phyloP scores from a whole-genome alignment of 176 grass and related monocot genomes.

The Eleusine coracana region DNA sequence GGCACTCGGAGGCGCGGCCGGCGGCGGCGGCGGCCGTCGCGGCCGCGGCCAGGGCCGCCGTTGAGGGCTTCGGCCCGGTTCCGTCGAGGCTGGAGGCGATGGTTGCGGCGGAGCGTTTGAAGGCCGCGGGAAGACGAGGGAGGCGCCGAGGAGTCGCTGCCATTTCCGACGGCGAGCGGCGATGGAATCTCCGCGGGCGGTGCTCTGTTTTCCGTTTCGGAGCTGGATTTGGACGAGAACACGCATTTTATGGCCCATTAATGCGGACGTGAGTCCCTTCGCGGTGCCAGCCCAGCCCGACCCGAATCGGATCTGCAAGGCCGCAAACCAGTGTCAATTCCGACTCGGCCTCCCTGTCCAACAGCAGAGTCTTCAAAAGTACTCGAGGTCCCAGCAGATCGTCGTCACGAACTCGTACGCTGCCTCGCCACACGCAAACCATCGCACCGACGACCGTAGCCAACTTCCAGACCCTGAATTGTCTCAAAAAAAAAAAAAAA shows the following conservation, averaged over 20 bases:
- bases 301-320: no score
- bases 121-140: not conserved
- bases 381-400: no score
- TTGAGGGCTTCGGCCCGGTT: conserved; percentile 41
- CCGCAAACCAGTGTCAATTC: no score
- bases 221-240: not conserved
- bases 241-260: not conserved
- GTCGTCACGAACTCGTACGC: no score
- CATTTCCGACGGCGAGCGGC: conserved; percentile 32
- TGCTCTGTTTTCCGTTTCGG: not conserved
- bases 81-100: not conserved
- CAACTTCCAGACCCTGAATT: not conserved
- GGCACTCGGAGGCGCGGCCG: conserved; percentile 64
- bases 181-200: not conserved
- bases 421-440: not conserved
- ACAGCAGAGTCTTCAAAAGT: no score
- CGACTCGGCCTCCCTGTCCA: no score
- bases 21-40: conserved; percentile 50
- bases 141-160: conserved; percentile 19
- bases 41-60: conserved; percentile 51
- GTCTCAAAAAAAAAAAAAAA: no score
- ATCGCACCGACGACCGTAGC: not conserved
- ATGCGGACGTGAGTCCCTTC: no score
- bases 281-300: no score
- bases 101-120: not conserved